Percentiles rank a stretch among this genome's conserved stretches.
These are phyloP conservation scores for Funneliformis geosporum DNA, from an alignment of 192 early-diverging fungal genomes.

Conservation along the genomic window DNA sequence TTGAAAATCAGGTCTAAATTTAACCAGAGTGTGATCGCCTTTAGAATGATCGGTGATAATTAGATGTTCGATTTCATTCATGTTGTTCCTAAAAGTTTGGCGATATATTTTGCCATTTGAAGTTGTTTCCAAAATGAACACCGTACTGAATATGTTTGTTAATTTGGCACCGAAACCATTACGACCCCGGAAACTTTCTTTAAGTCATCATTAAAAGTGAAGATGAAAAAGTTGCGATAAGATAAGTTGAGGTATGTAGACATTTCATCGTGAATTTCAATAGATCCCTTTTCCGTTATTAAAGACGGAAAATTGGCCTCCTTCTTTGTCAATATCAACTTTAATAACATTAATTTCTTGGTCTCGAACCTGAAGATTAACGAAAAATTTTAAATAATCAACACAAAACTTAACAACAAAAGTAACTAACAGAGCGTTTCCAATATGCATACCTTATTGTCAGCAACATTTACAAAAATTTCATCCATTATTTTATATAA, in stretches of 20 bases:
- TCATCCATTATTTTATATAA: constrained; percentile 99
- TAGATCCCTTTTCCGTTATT: constrained; percentile 96
- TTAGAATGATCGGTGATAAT: no score
- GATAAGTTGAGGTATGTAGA: constrained; percentile 99
- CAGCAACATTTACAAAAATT: constrained; percentile 95
- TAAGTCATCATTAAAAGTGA: constrained; percentile 92
- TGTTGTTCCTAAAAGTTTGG: constrained; percentile 88
- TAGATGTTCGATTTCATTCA: constrained; percentile 75
- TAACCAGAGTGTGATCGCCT: no score
- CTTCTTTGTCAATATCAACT: constrained; percentile 79
- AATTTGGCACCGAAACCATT: constrained; percentile 95
- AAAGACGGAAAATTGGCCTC: constrained; percentile 79
- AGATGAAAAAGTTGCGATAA: constrained; percentile 95
- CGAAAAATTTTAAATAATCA: no score
- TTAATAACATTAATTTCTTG: constrained; percentile 81
- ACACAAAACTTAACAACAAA: no score
- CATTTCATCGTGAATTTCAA: constrained; percentile 88
- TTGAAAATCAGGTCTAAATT: no score
- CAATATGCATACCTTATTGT: constrained; percentile 77
- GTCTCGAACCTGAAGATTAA: constrained; percentile 65
- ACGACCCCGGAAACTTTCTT: constrained; percentile 94
- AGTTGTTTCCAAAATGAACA: constrained; percentile 92
- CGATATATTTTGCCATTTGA: constrained; percentile 66
- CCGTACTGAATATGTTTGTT: constrained; percentile 94
- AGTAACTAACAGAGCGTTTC: no score